phyloP scores from a whole-genome alignment of 495 filamentous ascomycete species.

The Apodospora peruviana region DNA sequence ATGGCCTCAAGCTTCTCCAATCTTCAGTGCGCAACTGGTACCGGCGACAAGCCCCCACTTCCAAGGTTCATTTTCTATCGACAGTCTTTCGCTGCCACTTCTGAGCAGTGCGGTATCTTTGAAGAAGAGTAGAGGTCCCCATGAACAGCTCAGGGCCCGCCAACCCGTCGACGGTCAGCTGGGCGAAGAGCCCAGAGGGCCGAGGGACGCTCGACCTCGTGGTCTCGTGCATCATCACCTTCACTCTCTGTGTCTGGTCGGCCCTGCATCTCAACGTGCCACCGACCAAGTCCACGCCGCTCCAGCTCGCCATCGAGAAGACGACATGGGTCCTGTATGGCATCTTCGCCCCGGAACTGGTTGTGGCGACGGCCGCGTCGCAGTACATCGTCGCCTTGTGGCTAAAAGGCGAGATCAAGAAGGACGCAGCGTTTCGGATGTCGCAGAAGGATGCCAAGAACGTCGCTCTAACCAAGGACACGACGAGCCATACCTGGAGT shows the following conservation, averaged over 20 bases:
- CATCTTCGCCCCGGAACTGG: background rate
- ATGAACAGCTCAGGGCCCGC: no score
- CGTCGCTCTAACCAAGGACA: no score
- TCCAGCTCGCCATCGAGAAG: background rate
- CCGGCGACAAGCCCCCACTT: no score
- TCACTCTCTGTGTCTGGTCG: background rate
- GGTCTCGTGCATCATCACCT: background rate
- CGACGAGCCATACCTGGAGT: background rate
- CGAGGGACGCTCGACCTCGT: background rate
- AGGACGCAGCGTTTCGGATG: no score
- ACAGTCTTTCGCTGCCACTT: no score
- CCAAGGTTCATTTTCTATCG: no score
- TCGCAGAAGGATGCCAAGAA: background rate
- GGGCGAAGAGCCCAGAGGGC: no score
- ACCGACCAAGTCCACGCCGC: background rate
- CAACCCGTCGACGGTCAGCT: no score
- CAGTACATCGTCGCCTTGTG: background rate
- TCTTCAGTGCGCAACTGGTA: no score
- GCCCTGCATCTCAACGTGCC: constrained; percentile 2
- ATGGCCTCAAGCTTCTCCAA: no score
- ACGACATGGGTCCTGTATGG: background rate
- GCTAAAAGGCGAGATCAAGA: background rate
- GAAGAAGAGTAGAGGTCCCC: no score
- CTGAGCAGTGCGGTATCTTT: no score
- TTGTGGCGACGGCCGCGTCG: background rate